Evolutionary conservation across 768 basidiomycete species (phyloP), one percentile per base, ranked within the genome.

Genomic region (Rubroboletus pulcherrimus): DNA sequence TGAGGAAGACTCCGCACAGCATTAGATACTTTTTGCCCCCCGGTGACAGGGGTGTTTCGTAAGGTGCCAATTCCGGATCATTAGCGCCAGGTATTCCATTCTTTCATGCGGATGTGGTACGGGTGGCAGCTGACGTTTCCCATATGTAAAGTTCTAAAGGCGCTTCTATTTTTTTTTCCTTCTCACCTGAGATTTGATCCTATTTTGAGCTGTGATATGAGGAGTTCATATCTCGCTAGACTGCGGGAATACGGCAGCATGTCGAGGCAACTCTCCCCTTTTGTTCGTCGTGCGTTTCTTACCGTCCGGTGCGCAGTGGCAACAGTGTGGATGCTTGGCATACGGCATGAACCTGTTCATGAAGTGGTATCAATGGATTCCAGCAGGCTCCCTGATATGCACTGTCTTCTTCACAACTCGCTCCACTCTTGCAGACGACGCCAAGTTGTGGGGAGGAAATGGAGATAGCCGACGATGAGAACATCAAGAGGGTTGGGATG

Each of bases 21-120:
- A 68, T 66, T 40, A 58, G 47, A 21, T 5, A n/a, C 46, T 66
- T 66, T 53, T 56, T 33, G 45, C 44, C 50, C 61, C 11, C 58
- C 66, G 64, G 61, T 58, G 53, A 49, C 47, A 55, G 53, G 57
- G 41, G 30, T 21, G 39, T 63, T 51, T 21, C 65, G 66, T 66
- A 66, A 66, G 17, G 33, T 21, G 39, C 62, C 62, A 51, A 31
- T 60, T 50, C 35, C 24, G 48, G 52, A 19, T 30, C 38, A 38
- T 52, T 41, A 7, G 19, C 37, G 21, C 10, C 19, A 58, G 49
- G 51, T 49, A 45, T 51, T 26, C 17, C 15, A 12, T 43, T 49
- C 30, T 31, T 54, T 46, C 42, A 31, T 54, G 48, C 14, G 55
- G 52, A 49, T 26, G 35, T 52, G 52, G 30, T 58, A 53, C 29